Base-by-base conservation (phyloP, 257 asterid genomes). In the Nicotiana benthamiana region DNA sequence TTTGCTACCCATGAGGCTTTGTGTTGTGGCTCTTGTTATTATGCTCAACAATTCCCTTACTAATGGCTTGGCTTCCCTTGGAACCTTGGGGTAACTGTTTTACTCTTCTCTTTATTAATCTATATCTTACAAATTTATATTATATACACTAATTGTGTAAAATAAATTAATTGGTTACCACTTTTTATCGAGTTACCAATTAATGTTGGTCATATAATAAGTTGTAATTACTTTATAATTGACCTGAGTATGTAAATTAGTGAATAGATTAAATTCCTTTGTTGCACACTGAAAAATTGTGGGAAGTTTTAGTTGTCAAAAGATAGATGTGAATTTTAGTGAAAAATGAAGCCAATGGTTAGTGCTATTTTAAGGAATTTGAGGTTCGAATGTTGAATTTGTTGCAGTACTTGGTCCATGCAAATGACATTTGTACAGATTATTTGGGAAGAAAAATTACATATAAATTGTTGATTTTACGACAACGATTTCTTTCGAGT, bases 391-490 rank as follows among this genome's bases (percentile, higher is more conserved):
- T 63, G 22, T 63, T 27, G 46, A 63, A 15, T 64, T 22, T 48
- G 5, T 59, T 61, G 48, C 75, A 93, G 83, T 94, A 88, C 59
- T 81, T 95, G 83, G 97, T 93, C 28, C 98, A 93, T 83, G 98
- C 98, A 28, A 95, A 97, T 61, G 94, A 98, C 52, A 82, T 95
- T n/a, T 95, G 99, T 30, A 97, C 97, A 65, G 97, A 95, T 12
- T 95, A 95, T 78, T 95, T 36, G 43, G 43, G 40, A 6, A 36
- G 8, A 36, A 36, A 6, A 36, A 6, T 36, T 36, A 6, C 1
- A 36, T 36, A 6, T 36, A 5, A 36, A 6, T 36, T 5, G 46
- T 10, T 36, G 10, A 36, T 7, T 36, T 36, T 36, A 40, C 11
- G 46, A 40, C 46, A 10, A 40, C 2, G 46, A 40, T 32, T 32